These are phyloP conservation scores for Hyphopichia burtonii DNA, from an alignment of 1,139 yeast species.

Conservation along the genomic window DNA sequence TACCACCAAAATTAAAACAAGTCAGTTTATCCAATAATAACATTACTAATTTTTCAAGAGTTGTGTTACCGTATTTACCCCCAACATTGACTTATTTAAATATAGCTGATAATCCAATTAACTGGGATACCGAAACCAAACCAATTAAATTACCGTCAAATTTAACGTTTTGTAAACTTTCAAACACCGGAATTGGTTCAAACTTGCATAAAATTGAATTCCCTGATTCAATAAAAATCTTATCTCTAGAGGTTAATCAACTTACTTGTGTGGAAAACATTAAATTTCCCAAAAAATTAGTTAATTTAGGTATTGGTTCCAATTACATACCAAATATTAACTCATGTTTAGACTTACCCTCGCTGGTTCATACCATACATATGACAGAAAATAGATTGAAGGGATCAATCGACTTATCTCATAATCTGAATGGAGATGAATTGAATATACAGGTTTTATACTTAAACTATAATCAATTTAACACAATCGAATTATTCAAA, in stretches of 20 bases:
- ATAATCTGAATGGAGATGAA: slow-evolving; percentile 14
- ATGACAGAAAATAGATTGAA: slow-evolving; percentile 21
- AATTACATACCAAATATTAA: slow-evolving; percentile 13
- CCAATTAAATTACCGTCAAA: slow-evolving; percentile 12
- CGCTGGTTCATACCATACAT: slow-evolving; percentile 15
- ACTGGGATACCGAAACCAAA: slow-evolving; percentile 13
- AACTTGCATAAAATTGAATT: slow-evolving; percentile 13
- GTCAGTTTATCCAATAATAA: slow-evolving; percentile 13
- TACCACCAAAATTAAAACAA: slow-evolving; percentile 11
- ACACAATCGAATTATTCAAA: slow-evolving; percentile 11
- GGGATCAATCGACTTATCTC: slow-evolving; percentile 14
- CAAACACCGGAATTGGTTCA: slow-evolving; percentile 18
- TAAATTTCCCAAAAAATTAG: slow-evolving; percentile 17
- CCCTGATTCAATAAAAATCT: slow-evolving; percentile 16
- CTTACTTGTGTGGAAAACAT: slow-evolving; percentile 16
- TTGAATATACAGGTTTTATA: slow-evolving; percentile 17
- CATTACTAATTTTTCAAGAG: slow-evolving; percentile 9
- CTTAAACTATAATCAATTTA: slow-evolving; percentile 17
- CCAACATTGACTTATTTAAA: slow-evolving; percentile 11
- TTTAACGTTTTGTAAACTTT: slow-evolving; percentile 15
- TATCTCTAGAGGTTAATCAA: slow-evolving; percentile 24
- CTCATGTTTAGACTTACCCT: slow-evolving; percentile 14
- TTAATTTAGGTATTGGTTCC: slow-evolving; percentile 22
- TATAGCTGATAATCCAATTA: slow-evolving; percentile 24
- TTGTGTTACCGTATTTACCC: slow-evolving; percentile 7